Conservation (phyloP, 179 eudicot species). For the Sideroxylon spinosum region DNA sequence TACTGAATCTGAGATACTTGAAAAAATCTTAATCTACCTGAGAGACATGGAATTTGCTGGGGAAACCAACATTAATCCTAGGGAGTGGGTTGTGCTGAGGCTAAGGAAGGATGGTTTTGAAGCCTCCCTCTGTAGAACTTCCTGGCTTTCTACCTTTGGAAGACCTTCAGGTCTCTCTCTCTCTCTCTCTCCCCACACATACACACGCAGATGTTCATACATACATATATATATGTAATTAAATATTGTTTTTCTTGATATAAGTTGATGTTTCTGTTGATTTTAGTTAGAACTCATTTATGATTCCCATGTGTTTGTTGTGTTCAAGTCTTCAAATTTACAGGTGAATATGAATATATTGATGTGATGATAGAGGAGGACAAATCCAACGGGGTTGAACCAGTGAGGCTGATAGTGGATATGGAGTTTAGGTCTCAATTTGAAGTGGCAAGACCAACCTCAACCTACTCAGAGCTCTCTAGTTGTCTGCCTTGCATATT, state of each 20-base stretch:
- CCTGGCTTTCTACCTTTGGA: constrained; percentile 23
- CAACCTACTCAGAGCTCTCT: constrained; percentile 46
- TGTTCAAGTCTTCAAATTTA: constrained; percentile 21
- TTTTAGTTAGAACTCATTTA: constrained; percentile 3
- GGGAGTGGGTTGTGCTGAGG: constrained; percentile 18
- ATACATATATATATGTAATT: background rate
- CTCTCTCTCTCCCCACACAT: background rate
- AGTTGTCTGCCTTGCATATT: constrained; percentile 50
- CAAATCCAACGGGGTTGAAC: constrained; percentile 13
- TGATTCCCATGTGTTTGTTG: background rate
- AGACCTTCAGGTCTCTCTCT: constrained; percentile 26
- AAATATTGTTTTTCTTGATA: background rate
- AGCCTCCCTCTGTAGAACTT: constrained; percentile 28
- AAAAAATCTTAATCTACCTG: constrained; percentile 20
- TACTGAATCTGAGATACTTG: constrained; percentile 19
- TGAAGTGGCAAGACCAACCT: constrained; percentile 61
- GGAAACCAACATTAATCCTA: constrained; percentile 6
- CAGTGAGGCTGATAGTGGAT: constrained; percentile 54
- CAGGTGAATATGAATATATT: constrained; percentile 67
- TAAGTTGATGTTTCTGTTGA: background rate
- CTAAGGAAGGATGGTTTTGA: constrained; percentile 23
- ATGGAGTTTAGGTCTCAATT: constrained; percentile 64
- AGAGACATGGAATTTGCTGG: background rate
- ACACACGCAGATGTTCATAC: too few species aligned
- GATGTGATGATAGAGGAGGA: constrained; percentile 41